These are phyloP conservation scores for Deuterostichococcus epilithicus DNA, from an alignment of 139 green algal species.

Conservation along the genomic window DNA sequence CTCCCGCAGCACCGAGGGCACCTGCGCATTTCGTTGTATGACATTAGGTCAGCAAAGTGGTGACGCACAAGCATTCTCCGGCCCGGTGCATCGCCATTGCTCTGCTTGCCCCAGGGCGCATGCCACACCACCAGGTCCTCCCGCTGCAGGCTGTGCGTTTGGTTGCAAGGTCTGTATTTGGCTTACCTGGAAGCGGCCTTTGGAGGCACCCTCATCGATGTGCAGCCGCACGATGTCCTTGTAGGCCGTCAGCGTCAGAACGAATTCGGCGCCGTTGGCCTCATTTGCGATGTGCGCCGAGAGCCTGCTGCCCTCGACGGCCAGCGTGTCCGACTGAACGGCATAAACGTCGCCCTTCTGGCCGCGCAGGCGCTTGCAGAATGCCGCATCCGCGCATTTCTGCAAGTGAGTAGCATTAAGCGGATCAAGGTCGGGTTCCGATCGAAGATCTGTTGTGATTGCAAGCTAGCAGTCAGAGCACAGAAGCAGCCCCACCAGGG, in stretches of 20 bases:
- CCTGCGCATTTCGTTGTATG: conserved; percentile 20
- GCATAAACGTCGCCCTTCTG: conserved; percentile 43
- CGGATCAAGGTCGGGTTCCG: neutral
- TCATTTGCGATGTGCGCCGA: conserved; percentile 49
- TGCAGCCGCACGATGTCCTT: conserved; percentile 66
- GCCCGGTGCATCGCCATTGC: too few relatives aligned
- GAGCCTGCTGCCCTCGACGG: conserved; percentile 35
- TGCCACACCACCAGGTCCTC: too few relatives aligned
- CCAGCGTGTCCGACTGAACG: conserved; percentile 49
- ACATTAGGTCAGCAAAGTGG: conserved; percentile 8
- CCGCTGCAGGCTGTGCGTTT: neutral
- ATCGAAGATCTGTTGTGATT: neutral
- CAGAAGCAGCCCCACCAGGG: neutral
- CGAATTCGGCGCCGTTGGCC: conserved; percentile 33
- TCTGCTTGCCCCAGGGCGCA: conserved; percentile 4
- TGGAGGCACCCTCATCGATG: conserved; percentile 60
- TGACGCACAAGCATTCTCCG: too few relatives aligned
- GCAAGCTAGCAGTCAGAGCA: too few relatives aligned
- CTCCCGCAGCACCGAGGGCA: conserved; percentile 68
- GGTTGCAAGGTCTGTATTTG: neutral
- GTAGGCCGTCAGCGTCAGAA: conserved; percentile 63
- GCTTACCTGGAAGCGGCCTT: conserved; percentile 13
- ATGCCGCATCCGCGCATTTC: conserved; percentile 78
- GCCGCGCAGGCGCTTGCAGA: conserved; percentile 82
- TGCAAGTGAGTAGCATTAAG: conserved; percentile 19